Evolutionary conservation across 495 filamentous ascomycete genomes (phyloP).

Genomic region (Podospora australis): DNA sequence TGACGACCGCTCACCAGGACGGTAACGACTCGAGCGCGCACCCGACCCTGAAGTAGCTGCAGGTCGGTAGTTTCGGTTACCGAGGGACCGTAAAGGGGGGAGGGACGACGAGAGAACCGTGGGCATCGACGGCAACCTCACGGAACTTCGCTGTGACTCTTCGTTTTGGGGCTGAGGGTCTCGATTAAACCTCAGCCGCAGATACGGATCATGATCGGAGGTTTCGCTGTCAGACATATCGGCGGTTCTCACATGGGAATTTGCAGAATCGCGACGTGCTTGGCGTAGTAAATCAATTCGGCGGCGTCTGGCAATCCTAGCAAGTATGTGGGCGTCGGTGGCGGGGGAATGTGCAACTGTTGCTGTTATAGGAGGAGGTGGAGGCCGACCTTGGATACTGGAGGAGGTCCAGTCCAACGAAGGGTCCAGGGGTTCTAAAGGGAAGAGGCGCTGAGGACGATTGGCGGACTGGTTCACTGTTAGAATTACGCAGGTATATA

Average conservation of each 20-base stretch:
- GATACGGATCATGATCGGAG: slow-evolving; percentile 28
- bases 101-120: slow-evolving; percentile 26
- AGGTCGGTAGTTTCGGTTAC: slow-evolving; percentile 22
- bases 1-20: slow-evolving; percentile 24
- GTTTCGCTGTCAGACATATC: slow-evolving; percentile 10
- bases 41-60: slow-evolving; percentile 20
- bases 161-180: slow-evolving; percentile 29
- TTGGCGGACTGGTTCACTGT: no score
- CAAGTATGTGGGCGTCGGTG: no score
- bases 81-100: slow-evolving; percentile 36
- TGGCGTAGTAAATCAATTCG: no score
- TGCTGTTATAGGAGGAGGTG: no score
- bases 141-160: slow-evolving; percentile 13
- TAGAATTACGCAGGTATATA: no score
- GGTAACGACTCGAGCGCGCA: slow-evolving; percentile 25
- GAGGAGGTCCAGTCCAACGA: no score
- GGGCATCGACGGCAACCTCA: slow-evolving; percentile 15
- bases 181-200: slow-evolving; percentile 30
- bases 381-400: no score
- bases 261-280: background rate
- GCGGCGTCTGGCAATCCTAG: no score
- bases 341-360: no score
- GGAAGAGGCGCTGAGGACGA: no score
- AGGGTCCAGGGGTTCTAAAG: no score
- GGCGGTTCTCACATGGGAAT: no score